Percentiles rank a stretch among this genome's conserved stretches.
phyloP scores from a whole-genome alignment of 345 rosid genomes.

The Adansonia digitata region DNA sequence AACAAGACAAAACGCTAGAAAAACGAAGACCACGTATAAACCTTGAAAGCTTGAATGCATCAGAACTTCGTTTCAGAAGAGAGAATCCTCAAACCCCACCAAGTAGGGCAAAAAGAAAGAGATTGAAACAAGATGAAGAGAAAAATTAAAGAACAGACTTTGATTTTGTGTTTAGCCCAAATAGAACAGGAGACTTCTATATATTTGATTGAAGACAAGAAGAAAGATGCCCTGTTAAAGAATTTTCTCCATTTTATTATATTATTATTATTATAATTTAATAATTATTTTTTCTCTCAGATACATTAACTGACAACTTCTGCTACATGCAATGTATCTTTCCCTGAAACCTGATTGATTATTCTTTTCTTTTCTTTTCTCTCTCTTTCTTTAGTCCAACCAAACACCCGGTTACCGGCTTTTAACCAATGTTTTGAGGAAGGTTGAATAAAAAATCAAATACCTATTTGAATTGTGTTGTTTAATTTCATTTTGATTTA shows the following conservation, averaged over 20 bases:
- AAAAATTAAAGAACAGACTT: neutral
- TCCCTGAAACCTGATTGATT: slow-evolving; percentile 15
- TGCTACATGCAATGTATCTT: slow-evolving; percentile 43
- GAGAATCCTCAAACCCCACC: slow-evolving; percentile 36
- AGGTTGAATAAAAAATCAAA: neutral
- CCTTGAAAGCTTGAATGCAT: slow-evolving; percentile 37
- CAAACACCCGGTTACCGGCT: slow-evolving; percentile 12
- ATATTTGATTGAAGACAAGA: slow-evolving; percentile 5
- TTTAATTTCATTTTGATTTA: too few species aligned
- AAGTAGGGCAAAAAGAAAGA: slow-evolving; percentile 43
- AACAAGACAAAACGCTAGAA: slow-evolving; percentile 2
- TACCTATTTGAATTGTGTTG: too few species aligned
- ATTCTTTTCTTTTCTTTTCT: neutral
- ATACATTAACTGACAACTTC: slow-evolving; percentile 32
- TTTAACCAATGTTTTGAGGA: neutral
- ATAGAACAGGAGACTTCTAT: slow-evolving; percentile 6
- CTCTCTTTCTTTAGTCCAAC: slow-evolving; percentile 14
- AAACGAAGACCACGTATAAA: slow-evolving; percentile 14
- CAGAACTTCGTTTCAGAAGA: neutral
- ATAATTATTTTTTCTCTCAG: slow-evolving; percentile 9
- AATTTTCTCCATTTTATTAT: neutral
- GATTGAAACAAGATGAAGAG: neutral
- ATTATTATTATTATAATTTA: neutral
- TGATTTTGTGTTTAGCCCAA: neutral
- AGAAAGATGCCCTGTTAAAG: slow-evolving; percentile 16